phyloP scores from a whole-genome alignment of 805 yeast genomes.

The Hanseniaspora valbyensis region DNA sequence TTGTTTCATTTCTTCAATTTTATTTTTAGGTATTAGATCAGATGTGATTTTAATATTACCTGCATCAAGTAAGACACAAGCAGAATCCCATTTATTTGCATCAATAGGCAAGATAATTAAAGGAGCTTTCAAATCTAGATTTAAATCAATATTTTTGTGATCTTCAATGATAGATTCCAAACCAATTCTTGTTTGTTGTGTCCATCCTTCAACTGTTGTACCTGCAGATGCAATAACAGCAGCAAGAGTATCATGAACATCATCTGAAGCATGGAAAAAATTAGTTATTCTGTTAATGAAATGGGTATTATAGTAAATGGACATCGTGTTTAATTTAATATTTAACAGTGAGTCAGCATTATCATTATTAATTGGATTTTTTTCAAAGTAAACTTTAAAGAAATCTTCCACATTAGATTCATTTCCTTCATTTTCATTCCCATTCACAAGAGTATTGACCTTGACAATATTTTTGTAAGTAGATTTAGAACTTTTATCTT shows the following conservation, averaged over 20 bases:
- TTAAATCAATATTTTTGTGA: constrained; percentile 78
- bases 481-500: constrained; percentile 72
- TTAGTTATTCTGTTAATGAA: constrained; percentile 62
- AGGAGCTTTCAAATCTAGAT: constrained; percentile 89
- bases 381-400: constrained; percentile 70
- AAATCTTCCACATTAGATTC: constrained; percentile 43
- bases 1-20: constrained; percentile 56
- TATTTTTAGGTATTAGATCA: constrained; percentile 62
- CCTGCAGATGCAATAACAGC: constrained; percentile 92
- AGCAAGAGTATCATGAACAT: constrained; percentile 76
- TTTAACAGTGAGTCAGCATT: constrained; percentile 69
- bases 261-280: constrained; percentile 80
- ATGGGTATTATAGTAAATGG: constrained; percentile 76
- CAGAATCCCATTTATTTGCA: constrained; percentile 66
- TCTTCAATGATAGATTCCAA: constrained; percentile 88
- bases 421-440: constrained; percentile 23
- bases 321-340: constrained; percentile 73
- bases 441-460: constrained; percentile 43
- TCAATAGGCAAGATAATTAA: constrained; percentile 76
- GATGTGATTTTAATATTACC: constrained; percentile 83
- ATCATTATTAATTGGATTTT: constrained; percentile 64
- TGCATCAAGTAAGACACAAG: constrained; percentile 87
- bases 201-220: constrained; percentile 81
- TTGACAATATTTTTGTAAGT: constrained; percentile 81
- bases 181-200: constrained; percentile 82